These are phyloP conservation scores for Phytophthora hybrid DNA, from an alignment of 352 stramenopile species.

Conservation along the genomic window DNA sequence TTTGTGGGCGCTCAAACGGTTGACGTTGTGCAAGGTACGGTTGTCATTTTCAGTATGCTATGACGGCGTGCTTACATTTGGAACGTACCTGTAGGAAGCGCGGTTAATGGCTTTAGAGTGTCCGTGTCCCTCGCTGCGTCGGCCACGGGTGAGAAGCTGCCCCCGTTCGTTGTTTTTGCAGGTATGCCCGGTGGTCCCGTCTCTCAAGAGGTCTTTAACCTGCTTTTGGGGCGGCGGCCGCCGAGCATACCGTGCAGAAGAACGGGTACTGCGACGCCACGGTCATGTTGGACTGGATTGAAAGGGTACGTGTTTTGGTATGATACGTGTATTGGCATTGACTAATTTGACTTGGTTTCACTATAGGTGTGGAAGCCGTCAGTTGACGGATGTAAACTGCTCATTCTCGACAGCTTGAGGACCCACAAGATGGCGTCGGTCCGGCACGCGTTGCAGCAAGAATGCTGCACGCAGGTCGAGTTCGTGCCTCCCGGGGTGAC, in stretches of 20 bases:
- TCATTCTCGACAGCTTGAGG: too few relatives aligned
- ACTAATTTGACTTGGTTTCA: too few relatives aligned
- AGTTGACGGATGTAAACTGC: too few relatives aligned
- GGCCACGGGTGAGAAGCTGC: neutral
- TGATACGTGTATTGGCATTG: too few relatives aligned
- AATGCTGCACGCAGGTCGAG: too few relatives aligned
- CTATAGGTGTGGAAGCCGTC: too few relatives aligned
- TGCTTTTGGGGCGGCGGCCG: neutral
- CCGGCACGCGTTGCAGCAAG: too few relatives aligned
- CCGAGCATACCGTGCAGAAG: neutral
- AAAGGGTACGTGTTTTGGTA: too few relatives aligned
- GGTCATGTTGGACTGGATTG: neutral
- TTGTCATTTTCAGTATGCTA: conserved; percentile 6
- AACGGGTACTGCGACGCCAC: conserved; percentile 1
- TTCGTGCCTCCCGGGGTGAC: too few relatives aligned
- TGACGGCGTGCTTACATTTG: neutral
- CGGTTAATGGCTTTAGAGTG: conserved; percentile 1
- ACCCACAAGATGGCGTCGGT: too few relatives aligned
- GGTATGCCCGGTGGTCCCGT: conserved; percentile 6
- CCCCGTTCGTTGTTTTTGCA: neutral
- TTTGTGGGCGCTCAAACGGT: neutral
- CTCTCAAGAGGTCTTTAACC: conserved; percentile 11
- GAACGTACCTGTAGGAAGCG: neutral
- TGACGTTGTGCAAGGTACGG: conserved; percentile 5
- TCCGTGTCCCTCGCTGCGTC: conserved; percentile 9